Conservation (phyloP, 805 yeast genomes). For the Wickerhamiella musiphila region DNA sequence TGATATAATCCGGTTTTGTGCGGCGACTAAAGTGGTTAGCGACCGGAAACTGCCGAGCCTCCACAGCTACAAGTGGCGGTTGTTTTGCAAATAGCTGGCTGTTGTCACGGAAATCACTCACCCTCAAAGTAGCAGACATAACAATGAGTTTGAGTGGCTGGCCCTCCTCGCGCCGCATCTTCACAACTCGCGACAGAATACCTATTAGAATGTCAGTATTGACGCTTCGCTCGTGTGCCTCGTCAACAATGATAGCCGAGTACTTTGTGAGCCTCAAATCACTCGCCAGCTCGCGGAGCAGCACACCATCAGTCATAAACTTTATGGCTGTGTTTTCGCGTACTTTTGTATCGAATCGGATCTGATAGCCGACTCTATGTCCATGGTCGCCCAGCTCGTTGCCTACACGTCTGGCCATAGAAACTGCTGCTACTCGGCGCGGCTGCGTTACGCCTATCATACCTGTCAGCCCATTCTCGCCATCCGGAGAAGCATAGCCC, state of each 20-base stretch:
- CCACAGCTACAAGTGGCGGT: conserved; percentile 81
- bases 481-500: conserved; percentile 54
- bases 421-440: conserved; percentile 71
- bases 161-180: conserved; percentile 37
- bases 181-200: conserved; percentile 73
- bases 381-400: conserved; percentile 61
- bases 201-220: conserved; percentile 95
- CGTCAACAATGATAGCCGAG: conserved; percentile 80
- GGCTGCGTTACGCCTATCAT: conserved; percentile 96
- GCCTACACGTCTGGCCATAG: conserved; percentile 71
- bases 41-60: conserved; percentile 89
- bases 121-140: conserved; percentile 95
- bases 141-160: conserved; percentile 66
- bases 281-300: conserved; percentile 79
- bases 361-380: conserved; percentile 64
- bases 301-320: conserved; percentile 94
- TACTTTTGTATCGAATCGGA: conserved; percentile 70
- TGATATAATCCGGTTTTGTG: conserved; percentile 63
- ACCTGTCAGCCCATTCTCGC: conserved; percentile 61
- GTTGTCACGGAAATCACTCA: conserved; percentile 83
- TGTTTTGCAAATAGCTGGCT: conserved; percentile 40
- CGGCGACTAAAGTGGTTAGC: conserved; percentile 74
- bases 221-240: conserved; percentile 93
- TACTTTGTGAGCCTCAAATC: conserved; percentile 70
- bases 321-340: conserved; percentile 45